Base-by-base conservation (phyloP, 1,284 basidiomycete genomes). In the Sanghuangporus baumii region DNA sequence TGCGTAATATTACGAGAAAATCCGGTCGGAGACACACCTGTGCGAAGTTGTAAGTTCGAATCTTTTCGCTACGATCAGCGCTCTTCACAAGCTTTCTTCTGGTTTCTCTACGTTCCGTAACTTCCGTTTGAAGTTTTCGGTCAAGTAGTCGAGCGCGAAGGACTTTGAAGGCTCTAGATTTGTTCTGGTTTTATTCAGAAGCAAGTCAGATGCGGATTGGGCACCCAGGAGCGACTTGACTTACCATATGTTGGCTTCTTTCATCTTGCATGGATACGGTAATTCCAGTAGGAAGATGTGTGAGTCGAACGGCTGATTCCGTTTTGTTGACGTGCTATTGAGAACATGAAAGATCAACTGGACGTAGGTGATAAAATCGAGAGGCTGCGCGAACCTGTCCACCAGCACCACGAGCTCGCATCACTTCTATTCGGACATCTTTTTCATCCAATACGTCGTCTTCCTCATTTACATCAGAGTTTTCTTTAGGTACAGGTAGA, bases 201-300 rank as follows among this genome's bases (percentile, higher is more conserved):
- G n/a, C 31, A 23, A 12, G 26, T 26, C 31, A 7, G 50, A 26
- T 26, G 16, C 50, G 20, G n/a, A 34, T 11, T 18, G 47, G 18
- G 50, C 3, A 26, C 6, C 20, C 20, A 11, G 16, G 23, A 14
- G 14, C 14, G 16, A 51, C 6, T 26, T 26, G 2, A 68, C 77
- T 11, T 65, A 93, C 93, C 77, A 93, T 91, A 72, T 99, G 96
- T 72, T 99, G 96, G 70, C 91, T 94, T 8, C 97, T 85, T 66
- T 96, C 95, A 70, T 99, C 96, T 77, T 99, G 97, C 94, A 98
- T 98, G 3, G 94, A 96, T 8, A 99, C 97, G 0, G 89, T 91
- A 61, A 98, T 92, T 0, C 96, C 95, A 0, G 94, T 93, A 0
- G 97, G 96, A 12, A 93, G 76, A 70, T 99, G 97, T 0, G 95